These are phyloP conservation scores for Lactarius evosmus DNA, from an alignment of 768 basidiomycete genomes.

Conservation along the genomic window DNA sequence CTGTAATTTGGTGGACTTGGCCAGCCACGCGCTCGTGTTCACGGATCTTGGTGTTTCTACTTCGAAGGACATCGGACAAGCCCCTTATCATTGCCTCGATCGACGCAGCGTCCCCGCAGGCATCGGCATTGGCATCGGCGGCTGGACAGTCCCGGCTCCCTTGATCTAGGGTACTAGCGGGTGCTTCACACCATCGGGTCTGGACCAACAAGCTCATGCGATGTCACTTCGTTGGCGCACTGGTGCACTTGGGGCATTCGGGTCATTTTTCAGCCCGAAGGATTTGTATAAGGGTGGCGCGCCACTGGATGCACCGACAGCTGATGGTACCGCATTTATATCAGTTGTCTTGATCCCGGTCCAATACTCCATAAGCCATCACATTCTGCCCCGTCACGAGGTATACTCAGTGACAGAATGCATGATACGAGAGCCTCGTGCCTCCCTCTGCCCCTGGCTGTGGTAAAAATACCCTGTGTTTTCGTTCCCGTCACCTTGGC, in stretches of 20 bases:
- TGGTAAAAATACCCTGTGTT: background rate
- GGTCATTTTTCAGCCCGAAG: background rate
- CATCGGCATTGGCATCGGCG: background rate
- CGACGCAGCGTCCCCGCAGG: background rate
- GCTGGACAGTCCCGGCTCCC: background rate
- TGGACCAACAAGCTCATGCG: background rate
- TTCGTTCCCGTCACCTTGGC: background rate
- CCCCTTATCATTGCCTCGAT: background rate
- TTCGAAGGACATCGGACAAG: background rate
- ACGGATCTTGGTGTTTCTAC: background rate
- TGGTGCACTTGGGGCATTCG: background rate
- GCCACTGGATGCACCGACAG: background rate
- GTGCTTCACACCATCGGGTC: background rate
- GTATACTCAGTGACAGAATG: conserved; percentile 4
- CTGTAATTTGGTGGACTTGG: background rate
- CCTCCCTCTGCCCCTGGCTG: background rate
- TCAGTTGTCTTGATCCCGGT: background rate
- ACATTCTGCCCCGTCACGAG: background rate
- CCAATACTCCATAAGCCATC: background rate
- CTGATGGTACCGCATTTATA: background rate
- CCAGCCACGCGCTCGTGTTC: background rate
- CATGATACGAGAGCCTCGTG: background rate
- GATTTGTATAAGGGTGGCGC: background rate
- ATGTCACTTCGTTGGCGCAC: background rate
- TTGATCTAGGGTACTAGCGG: background rate